Evolutionary conservation across 2,329 filamentous ascomycete species (phyloP), one percentile per base, ranked within the genome.

Genomic region (Fusarium phyllophilum): DNA sequence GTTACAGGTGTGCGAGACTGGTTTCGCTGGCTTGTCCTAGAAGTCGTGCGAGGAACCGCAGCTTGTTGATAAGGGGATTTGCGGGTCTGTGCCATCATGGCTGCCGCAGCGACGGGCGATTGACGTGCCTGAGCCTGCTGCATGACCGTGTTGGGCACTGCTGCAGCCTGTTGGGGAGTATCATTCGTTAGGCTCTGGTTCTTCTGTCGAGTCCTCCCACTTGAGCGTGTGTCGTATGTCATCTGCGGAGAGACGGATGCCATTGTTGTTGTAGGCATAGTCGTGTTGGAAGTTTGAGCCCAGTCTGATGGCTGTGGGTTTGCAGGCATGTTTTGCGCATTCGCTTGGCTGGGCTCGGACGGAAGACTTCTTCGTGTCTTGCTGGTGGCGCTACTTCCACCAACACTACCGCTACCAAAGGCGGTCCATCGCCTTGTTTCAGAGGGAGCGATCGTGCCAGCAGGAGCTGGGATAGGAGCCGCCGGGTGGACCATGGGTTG

Each of bases 11-110:
- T 80, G 22, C 74, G 78, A 10, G 70, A 79, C 60, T 82, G 80
- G 3, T 78, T 66, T 46, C 80, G 79, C n/a, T 82, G 81, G 6
- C 79, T 77, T 49, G 83, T 81, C 58, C 80, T 77, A 18, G 84
- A 84, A 64, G 78, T 78, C 17, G 79, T 74, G 31, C 78, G 77
- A 58, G 80, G 66, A 31, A 71, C 66, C 41, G 72, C 65, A 49
- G 66, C 60, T 39, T 77, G 68, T 66, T 81, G 79, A 36, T 80
- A 79, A 1, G 81, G 79, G 22, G 82, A 83, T 36, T 75, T 75
- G 42, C 79, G 80, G 14, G 77, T 75, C 5, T 78, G 76, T 1
- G 80, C 66, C 46, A 79, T 73, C 78, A 82, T 71, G 72, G 80
- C 71, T 77, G 83, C 56, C 5, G 76, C 58, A 29, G 67, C 61